Evolutionary conservation across 1,284 basidiomycete genomes (phyloP), one percentile per base, ranked within the genome.

Genomic region (Austropuccinia psidii): DNA sequence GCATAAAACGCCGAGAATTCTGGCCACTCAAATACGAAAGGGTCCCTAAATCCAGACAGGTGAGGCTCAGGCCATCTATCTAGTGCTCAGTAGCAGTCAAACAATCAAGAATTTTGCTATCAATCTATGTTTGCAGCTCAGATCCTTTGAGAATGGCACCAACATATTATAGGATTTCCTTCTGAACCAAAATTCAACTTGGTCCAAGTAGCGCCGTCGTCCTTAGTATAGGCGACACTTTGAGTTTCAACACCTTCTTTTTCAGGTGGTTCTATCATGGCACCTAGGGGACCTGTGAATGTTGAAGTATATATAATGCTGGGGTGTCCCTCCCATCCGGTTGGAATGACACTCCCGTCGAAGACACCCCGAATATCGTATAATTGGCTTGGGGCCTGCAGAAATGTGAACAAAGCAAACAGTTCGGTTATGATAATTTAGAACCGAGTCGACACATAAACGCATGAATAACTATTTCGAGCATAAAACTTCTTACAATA

Each of bases 321-420:
- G 6, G 77, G 77, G 49, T 75, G 35, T 0, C 76, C 76, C 6
- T 77, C 60, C 58, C 58, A 68, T 1, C 77, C 77, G 24, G 69
- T 43, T 54, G 74, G 64, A 41, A 78, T 69, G 19, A 78, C 76
- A 0, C 67, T 69, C 11, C 77, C 77, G 47, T 78, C 77, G 47
- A 78, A 78, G 6, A 78, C 77, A 13, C 76, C 77, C 8, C 76
- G 75, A 60, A 77, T 78, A 41, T 78, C 77, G 72, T 77, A 78
- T 29, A 76, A 39, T 24, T 73, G 60, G 13, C 55, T 66, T 27
- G 77, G 76, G 49, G 43, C 74, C 76, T 76, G 50, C 8, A 1
- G 45, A 43, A 9, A 15, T 24, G 21, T 17, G 37, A 29, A 29
- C 4, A 2, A 31, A 2, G 33, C 11, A 1, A n/a, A n/a, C n/a